Conservation (phyloP, 2,329 filamentous ascomycete species). For the Zasmidium angulare region DNA sequence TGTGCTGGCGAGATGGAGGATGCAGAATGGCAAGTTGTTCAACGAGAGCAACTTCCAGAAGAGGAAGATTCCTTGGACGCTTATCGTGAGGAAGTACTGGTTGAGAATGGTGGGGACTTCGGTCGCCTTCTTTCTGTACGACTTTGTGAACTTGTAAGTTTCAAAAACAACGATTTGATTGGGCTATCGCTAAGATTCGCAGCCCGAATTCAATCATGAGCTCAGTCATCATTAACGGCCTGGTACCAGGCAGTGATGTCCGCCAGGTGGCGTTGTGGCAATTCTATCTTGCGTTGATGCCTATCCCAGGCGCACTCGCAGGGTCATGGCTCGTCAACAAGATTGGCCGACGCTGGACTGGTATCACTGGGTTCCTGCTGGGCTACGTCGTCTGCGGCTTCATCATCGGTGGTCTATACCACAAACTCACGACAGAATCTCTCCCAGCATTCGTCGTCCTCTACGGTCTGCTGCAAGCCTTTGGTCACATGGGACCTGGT, state of each 20-base stretch:
- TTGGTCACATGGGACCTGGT: conserved; percentile 52
- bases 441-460: conserved; percentile 54
- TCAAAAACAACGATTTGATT: conserved; percentile 35
- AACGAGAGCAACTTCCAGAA: conserved; percentile 49
- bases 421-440: conserved; percentile 45
- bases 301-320: conserved; percentile 52
- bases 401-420: conserved; percentile 52
- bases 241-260: conserved; percentile 38
- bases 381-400: conserved; percentile 54
- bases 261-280: conserved; percentile 50
- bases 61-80: conserved; percentile 44
- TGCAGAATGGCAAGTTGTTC: conserved; percentile 52
- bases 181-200: conserved; percentile 39
- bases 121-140: conserved; percentile 35
- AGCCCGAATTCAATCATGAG: conserved; percentile 49
- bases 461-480: conserved; percentile 53
- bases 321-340: conserved; percentile 51
- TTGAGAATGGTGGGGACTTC: conserved; percentile 20
- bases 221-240: conserved; percentile 41
- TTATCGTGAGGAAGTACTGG: conserved; percentile 42
- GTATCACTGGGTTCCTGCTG: conserved; percentile 50
- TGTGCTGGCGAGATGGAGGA: conserved; percentile 33
- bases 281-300: conserved; percentile 46
- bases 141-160: conserved; percentile 48
- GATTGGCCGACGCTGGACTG: conserved; percentile 51